Conservation (phyloP, 2,329 filamentous ascomycete species). For the Aspergillus clavatus region DNA sequence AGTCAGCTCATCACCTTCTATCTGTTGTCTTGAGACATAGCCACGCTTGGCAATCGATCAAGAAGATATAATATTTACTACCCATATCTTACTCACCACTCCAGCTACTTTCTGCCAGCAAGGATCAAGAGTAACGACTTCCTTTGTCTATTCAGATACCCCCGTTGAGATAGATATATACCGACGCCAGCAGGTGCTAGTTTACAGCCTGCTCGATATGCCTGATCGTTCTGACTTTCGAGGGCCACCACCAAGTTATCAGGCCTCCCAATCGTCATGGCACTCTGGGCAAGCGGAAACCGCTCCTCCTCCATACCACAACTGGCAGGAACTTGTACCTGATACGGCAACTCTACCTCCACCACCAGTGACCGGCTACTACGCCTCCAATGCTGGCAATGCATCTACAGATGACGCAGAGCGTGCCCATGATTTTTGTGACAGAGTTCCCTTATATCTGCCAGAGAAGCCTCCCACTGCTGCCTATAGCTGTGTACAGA, state of each 20-base stretch:
- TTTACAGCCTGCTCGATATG: background rate
- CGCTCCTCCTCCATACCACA: slow-evolving; percentile 53
- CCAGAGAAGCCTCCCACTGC: slow-evolving; percentile 42
- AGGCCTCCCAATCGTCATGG: slow-evolving; percentile 10
- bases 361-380: slow-evolving; percentile 52
- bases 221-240: background rate
- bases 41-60: slow-evolving; percentile 17
- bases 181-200: background rate
- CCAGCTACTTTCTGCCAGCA: background rate
- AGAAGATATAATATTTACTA: no score
- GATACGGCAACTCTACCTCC: slow-evolving; percentile 57
- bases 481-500: slow-evolving; percentile 41
- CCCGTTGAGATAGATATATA: background rate
- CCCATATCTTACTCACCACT: background rate
- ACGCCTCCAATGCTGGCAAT: slow-evolving; percentile 54
- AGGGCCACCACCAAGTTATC: slow-evolving; percentile 19
- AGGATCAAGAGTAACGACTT: background rate
- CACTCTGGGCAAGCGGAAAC: slow-evolving; percentile 22
- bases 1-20: no score
- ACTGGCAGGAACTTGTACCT: slow-evolving; percentile 56
- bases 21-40: slow-evolving; percentile 8
- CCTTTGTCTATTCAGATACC: no score
- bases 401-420: slow-evolving; percentile 51
- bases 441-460: slow-evolving; percentile 47
- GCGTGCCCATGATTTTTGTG: slow-evolving; percentile 54